These are phyloP conservation scores for Botrytis fragariae DNA, from an alignment of 2,329 filamentous ascomycete genomes.

Conservation along the genomic window DNA sequence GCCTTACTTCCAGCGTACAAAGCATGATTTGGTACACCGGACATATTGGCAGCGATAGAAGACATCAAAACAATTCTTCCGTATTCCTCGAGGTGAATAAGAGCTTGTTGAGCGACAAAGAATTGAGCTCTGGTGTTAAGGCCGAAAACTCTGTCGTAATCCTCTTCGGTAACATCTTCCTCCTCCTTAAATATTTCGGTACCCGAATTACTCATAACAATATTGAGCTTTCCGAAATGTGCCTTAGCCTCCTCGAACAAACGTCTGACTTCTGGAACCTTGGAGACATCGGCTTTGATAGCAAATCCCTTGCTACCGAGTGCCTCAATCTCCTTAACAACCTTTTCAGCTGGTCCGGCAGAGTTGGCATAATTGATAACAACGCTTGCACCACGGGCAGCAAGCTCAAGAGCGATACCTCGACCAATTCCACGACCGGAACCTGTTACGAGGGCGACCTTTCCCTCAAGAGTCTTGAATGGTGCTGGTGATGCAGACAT, in stretches of 20 bases:
- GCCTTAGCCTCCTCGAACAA: conserved; percentile 31
- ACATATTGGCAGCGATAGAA: conserved; percentile 48
- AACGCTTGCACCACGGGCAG: conserved; percentile 42
- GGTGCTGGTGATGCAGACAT: conserved; percentile 11
- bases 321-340: conserved; percentile 50
- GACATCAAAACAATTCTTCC: conserved; percentile 70
- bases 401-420: conserved; percentile 42
- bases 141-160: conserved; percentile 50
- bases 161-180: conserved; percentile 34
- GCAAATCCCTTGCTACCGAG: conserved; percentile 53
- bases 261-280: conserved; percentile 39
- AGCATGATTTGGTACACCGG: conserved; percentile 66
- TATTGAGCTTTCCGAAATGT: conserved; percentile 34
- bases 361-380: conserved; percentile 63
- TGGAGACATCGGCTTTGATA: conserved; percentile 58
- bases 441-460: conserved; percentile 80
- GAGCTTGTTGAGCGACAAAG: conserved; percentile 74
- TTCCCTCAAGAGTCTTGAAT: conserved; percentile 41
- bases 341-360: conserved; percentile 53
- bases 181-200: conserved; percentile 33
- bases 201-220: conserved; percentile 37
- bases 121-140: conserved; percentile 69
- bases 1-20: conserved; percentile 77
- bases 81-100: conserved; percentile 66
- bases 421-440: conserved; percentile 75